Conservation (phyloP, 768 basidiomycete species). For the Pulveroboletus frians region DNA sequence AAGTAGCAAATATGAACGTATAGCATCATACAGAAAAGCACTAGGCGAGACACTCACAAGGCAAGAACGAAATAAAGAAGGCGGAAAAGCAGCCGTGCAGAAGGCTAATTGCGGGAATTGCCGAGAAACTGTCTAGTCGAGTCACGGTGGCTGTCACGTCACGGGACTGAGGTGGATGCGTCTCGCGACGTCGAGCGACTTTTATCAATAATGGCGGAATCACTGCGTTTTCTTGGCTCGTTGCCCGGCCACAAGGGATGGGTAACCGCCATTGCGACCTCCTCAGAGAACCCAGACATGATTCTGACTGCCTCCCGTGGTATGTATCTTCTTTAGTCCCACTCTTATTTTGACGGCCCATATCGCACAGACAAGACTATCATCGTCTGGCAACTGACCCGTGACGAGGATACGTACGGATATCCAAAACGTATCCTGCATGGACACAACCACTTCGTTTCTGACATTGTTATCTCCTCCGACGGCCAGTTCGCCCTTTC, state of each 20-base stretch:
- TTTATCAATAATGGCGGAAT: constrained; percentile 62
- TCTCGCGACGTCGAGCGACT: constrained; percentile 21
- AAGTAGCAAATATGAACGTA: constrained; percentile 64
- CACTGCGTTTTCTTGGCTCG: constrained; percentile 86
- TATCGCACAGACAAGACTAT: constrained; percentile 93
- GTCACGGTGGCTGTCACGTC: constrained; percentile 64
- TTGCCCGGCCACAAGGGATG: constrained; percentile 93
- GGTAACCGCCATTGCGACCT: constrained; percentile 98
- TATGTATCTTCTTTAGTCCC: constrained; percentile 34
- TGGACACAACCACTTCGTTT: constrained; percentile 99
- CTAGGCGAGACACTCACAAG: constrained; percentile 14
- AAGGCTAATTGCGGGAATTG: constrained; percentile 11
- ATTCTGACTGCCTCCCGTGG: constrained; percentile 97
- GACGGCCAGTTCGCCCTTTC: constrained; percentile 99
- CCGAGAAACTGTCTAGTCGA: constrained; percentile 53
- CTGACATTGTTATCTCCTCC: constrained; percentile 97
- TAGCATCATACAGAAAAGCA: constrained; percentile 36
- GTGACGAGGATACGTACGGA: constrained; percentile 86
- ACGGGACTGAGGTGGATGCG: constrained; percentile 31
- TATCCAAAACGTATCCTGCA: constrained; percentile 96
- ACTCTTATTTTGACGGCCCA: constrained; percentile 16
- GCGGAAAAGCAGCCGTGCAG: neutral
- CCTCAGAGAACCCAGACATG: constrained; percentile 98
- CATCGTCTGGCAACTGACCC: constrained; percentile 98
- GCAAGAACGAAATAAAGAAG: neutral